Evolutionary conservation across 305 asterid species (phyloP).

Genomic region (Fraxinus baroniana): DNA sequence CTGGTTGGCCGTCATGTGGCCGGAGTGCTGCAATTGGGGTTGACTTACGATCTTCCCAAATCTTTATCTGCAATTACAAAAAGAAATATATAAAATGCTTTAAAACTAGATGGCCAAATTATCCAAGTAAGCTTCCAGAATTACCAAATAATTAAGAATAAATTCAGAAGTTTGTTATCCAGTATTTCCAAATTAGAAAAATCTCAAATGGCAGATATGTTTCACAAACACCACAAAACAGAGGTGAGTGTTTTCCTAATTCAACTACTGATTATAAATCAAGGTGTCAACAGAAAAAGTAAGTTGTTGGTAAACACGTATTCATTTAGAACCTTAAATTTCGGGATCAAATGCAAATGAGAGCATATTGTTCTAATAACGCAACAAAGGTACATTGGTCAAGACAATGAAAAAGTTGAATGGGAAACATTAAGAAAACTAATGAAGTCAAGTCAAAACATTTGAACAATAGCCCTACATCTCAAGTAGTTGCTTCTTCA

Average conservation of each 20-base stretch:
- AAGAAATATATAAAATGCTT: constrained; percentile 18
- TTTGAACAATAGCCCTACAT: background rate
- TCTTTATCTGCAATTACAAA: constrained; percentile 59
- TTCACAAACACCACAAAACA: background rate
- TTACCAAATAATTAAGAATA: background rate
- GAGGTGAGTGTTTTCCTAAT: background rate
- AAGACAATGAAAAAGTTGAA: background rate
- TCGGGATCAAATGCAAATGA: background rate
- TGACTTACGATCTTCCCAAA: constrained; percentile 88
- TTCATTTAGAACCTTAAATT: background rate
- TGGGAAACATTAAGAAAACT: background rate
- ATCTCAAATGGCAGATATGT: background rate
- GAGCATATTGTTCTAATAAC: background rate
- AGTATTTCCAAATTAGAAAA: background rate
- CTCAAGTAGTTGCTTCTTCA: background rate
- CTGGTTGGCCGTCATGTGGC: constrained; percentile 91
- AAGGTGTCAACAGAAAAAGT: background rate
- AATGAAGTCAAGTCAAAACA: background rate
- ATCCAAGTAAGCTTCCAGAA: constrained; percentile 13
- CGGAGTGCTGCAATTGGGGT: constrained; percentile 75
- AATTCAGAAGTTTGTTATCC: background rate
- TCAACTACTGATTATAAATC: background rate
- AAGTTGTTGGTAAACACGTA: background rate
- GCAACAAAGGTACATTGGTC: background rate
- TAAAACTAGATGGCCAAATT: background rate